Evolutionary conservation across 2,329 filamentous ascomycete genomes (phyloP), one percentile per base, ranked within the genome.

Genomic region (Talaromyces sp.): DNA sequence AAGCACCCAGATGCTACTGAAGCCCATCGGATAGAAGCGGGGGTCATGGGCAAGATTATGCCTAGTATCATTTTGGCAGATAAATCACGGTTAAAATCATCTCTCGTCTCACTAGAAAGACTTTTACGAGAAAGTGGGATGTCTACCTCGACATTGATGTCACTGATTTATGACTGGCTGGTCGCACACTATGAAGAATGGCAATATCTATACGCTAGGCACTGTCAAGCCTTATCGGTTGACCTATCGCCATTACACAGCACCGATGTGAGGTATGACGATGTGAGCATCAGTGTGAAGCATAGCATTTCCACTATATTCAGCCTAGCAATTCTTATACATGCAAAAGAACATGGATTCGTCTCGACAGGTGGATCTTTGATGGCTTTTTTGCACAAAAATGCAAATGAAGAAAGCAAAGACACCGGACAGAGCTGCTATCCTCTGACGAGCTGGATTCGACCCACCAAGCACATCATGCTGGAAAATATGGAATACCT

Each of bases 31-130:
- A 72, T 79, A 24, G 68, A 71, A 35, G 62, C 61, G 7, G 68
- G 69, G 8, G 63, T 78, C 16, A 64, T 71, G 3, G 66, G 73
- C 41, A 70, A 70, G 5, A 70, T 73, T 3, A 63, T 79, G n/a
- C 76, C 78, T 6, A 75, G 71, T 57, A 74, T 80, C 57, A 66
- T 80, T 16, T 69, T 78, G 22, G 74, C 75, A 16, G 78, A 80
- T 66, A 74, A 75, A 41, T 75, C 78, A 33, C 73, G 74, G 41
- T 63, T 79, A 3, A 80, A 79, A 63, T 74, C 74, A 8, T 75
- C 73, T 1, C 68, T 80, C 13, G 71, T 75, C 13, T 71, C 75
- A 33, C 50, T 80, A 24, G 78, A 80, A 64, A 70, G 73, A 56
- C 68, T 79, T 33, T 67, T 80, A 10, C 76, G 75, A 63, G 80